Evolutionary conservation across 257 asterid genomes (phyloP), one percentile per base, ranked within the genome.

Genomic region (Mentha longifolia): DNA sequence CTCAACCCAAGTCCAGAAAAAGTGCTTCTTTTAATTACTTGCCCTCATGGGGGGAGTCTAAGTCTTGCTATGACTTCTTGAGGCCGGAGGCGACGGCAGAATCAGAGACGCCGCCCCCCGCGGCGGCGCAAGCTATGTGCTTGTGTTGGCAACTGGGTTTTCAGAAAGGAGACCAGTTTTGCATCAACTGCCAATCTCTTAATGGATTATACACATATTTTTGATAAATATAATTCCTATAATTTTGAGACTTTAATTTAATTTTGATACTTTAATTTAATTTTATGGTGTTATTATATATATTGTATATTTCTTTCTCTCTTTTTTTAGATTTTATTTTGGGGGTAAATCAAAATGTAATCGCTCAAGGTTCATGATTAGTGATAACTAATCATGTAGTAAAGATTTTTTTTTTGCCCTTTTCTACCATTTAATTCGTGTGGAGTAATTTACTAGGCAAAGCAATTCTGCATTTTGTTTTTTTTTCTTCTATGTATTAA

Each of bases 131-230:
- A 12, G 77, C 73, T 22, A 75, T 75, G 76, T 89, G 96, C 74
- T 37, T 81, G 77, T 85, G 92, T 57, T 82, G 92, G 87, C 93
- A 82, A 73, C 51, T 87, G 73, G 92, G 92, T 30, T 75, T 67
- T 62, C 75, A 77, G 70, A 74, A 73, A 60, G 89, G 85, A 60
- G 89, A 84, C 17, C 82, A 67, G 76, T 25, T 69, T 67, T 83
- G 97, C 81, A 73, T 76, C 68, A 77, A 87, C 74, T 84, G 96
- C 74, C 85, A 83, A 74, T 68, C 78, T 61, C 57, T 55, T 31
- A 65, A 65, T 66, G 90, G 87, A 11, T 59, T 76, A 59, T 71
- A 79, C 83, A 82, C 85, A 78, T 65, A 20, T 61, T 81, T 73
- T 58, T 85, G 73, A 77, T 50, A 16, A 67, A 56, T 72, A 35